These are phyloP conservation scores for Xanthoconium separans DNA, from an alignment of 1,284 basidiomycete genomes.

Conservation along the genomic window DNA sequence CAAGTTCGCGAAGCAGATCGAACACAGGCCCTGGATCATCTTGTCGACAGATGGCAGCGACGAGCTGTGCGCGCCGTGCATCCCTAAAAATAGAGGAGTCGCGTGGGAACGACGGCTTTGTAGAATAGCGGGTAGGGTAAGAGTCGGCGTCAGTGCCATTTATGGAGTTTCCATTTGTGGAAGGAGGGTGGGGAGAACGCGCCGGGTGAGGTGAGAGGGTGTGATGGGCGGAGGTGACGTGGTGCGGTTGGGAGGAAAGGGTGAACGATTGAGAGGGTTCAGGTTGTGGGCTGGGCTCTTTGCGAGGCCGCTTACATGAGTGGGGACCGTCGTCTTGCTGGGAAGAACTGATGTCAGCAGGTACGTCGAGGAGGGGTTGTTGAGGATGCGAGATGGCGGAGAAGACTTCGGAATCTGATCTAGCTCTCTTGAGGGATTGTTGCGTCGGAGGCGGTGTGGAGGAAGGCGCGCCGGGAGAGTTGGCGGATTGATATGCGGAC, in stretches of 20 bases:
- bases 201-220: constrained; percentile 30
- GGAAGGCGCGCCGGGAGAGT: constrained; percentile 47
- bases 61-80: constrained; percentile 55
- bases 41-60: constrained; percentile 62
- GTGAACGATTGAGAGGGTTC: constrained; percentile 20
- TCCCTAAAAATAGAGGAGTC: constrained; percentile 66
- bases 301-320: constrained; percentile 64
- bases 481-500: constrained; percentile 40
- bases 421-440: constrained; percentile 44
- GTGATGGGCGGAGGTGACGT: constrained; percentile 17
- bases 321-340: constrained; percentile 57
- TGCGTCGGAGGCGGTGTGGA: constrained; percentile 55
- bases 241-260: constrained; percentile 19
- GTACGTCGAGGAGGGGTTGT: constrained; percentile 40
- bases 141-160: constrained; percentile 37
- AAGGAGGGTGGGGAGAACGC: constrained; percentile 32
- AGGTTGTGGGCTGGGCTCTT: constrained; percentile 43
- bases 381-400: constrained; percentile 16
- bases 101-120: constrained; percentile 62
- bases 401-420: constrained; percentile 45
- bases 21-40: constrained; percentile 66
- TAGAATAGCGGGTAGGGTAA: constrained; percentile 60
- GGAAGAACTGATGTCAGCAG: constrained; percentile 45
- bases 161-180: constrained; percentile 35
- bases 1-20: constrained; percentile 62